Base-by-base conservation (phyloP, 2,329 filamentous ascomycete genomes). In the Clonostachys sp. region DNA sequence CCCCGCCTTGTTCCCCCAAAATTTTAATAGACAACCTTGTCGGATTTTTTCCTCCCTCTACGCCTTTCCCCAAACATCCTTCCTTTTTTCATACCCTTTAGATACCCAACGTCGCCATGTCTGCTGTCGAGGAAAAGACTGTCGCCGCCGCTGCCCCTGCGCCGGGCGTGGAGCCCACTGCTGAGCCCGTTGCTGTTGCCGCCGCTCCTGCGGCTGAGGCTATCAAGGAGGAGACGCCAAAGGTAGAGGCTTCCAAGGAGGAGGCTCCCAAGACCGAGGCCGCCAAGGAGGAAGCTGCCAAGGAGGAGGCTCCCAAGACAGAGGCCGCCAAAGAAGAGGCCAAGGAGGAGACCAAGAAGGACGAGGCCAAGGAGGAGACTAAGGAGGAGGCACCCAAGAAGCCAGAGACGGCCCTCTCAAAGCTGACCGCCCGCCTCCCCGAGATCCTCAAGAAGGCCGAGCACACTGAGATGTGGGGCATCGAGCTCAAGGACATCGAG, bases 391-490 rank as follows among this genome's bases (percentile, higher is more conserved):
- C 24, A 3, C 24, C 24, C 24, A 30, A 30, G 24, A 30, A 30
- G 24, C 40, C 55, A 9, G 55, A 65, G 51, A 66, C 64, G 13
- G 57, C 72, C 12, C 70, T 89, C 34, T 64, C 66, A 45, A 71
- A 78, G 51, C 74, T 91, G 52, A 78, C 81, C 51, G 71, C 72
- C 10, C 72, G 73, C 33, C 73, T 91, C 34, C 68, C 78, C 6
- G 65, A 72, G 7, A 78, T 91, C 50, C 66, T 83, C 50, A 67
- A 71, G 44, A 72, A 75, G 50, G 71, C 80, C 45, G 75, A 70
- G 14, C 78, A 95, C 67, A 70, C 71, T 45, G 91, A 96, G 74
- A 88, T 96, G 77, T 97, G 91, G 83, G 91, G 91, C 44, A 83
- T 96, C 46, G 72, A 78, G 34, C 80, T 96, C 41, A 65, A 69